Evolutionary conservation across 768 basidiomycete genomes (phyloP).

Genomic region (Lentinula detonsa): DNA sequence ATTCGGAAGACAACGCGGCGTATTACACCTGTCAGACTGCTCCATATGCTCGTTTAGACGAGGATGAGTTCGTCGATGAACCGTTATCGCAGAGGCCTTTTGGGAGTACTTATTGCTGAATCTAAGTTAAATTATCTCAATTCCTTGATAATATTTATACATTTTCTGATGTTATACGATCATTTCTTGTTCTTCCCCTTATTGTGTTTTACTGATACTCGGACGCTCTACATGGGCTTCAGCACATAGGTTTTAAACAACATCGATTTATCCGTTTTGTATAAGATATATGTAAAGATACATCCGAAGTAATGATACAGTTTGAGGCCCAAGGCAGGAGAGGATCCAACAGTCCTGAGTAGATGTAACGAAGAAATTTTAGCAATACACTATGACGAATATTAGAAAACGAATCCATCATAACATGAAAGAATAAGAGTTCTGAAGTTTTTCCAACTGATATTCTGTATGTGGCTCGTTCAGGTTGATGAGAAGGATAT

Average conservation of each 20-base stretch:
- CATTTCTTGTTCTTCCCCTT: too few species aligned
- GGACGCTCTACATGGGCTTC: too few species aligned
- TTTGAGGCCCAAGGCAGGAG: too few species aligned
- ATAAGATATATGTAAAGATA: too few species aligned
- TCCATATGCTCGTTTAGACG: not conserved
- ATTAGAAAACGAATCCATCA: not conserved
- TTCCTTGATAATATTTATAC: not conserved
- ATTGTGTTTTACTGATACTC: too few species aligned
- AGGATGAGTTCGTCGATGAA: not conserved
- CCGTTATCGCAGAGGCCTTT: not conserved
- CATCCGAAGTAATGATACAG: too few species aligned
- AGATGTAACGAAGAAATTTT: too few species aligned
- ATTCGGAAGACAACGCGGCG: not conserved
- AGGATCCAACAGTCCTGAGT: too few species aligned
- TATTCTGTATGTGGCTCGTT: not conserved
- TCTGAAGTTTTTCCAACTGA: constrained; percentile 1
- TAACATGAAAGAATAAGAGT: not conserved
- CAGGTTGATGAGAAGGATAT: not conserved
- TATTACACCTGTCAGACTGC: constrained; percentile 1
- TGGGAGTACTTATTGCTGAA: not conserved
- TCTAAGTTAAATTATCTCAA: not conserved
- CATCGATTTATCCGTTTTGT: too few species aligned
- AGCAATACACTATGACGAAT: too few species aligned
- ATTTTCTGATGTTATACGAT: too few species aligned
- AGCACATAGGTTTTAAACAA: too few species aligned